Percentiles rank a stretch among this genome's conserved stretches.
These are phyloP conservation scores for Coprinopsis strossmayeri DNA, from an alignment of 768 basidiomycete species.

Conservation along the genomic window DNA sequence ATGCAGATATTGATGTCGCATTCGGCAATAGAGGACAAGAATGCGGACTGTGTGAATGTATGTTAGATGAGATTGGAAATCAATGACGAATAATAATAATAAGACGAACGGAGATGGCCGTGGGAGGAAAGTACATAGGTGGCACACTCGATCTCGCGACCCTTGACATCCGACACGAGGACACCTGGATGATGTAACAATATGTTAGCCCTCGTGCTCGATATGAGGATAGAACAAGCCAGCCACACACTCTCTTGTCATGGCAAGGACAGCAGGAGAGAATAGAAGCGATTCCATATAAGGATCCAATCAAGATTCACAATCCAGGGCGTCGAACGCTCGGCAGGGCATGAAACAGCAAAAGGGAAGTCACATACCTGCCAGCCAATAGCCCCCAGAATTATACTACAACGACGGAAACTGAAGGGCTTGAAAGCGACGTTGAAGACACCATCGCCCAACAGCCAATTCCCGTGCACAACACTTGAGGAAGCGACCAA, in stretches of 20 bases:
- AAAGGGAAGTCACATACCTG: too few species aligned
- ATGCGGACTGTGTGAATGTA: slow-evolving; percentile 80
- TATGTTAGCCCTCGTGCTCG: slow-evolving; percentile 71
- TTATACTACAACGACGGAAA: too few species aligned
- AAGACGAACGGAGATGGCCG: slow-evolving; percentile 68
- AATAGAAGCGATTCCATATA: too few species aligned
- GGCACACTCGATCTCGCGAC: slow-evolving; percentile 97
- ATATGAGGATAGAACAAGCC: slow-evolving; percentile 85
- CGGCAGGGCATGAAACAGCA: too few species aligned
- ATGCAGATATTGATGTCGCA: slow-evolving; percentile 98
- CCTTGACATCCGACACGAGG: slow-evolving; percentile 85
- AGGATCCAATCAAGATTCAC: slow-evolving; percentile 85
- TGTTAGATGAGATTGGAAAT: slow-evolving; percentile 1
- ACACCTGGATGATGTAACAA: slow-evolving; percentile 53
- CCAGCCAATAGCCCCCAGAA: too few species aligned
- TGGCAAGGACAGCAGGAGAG: too few species aligned
- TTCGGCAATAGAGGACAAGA: slow-evolving; percentile 91
- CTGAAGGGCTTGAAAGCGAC: too few species aligned
- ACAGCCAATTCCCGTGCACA: too few species aligned
- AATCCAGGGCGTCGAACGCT: slow-evolving; percentile 77
- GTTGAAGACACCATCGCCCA: too few species aligned
- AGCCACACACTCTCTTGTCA: slow-evolving; percentile 74
- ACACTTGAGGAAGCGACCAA: too few species aligned
- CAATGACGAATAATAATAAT: slow-evolving; percentile 2
- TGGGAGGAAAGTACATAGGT: slow-evolving; percentile 95